Evolutionary conservation across 257 asterid species (phyloP), one percentile per base, ranked within the genome.

Genomic region (Gynochthodes officinalis): DNA sequence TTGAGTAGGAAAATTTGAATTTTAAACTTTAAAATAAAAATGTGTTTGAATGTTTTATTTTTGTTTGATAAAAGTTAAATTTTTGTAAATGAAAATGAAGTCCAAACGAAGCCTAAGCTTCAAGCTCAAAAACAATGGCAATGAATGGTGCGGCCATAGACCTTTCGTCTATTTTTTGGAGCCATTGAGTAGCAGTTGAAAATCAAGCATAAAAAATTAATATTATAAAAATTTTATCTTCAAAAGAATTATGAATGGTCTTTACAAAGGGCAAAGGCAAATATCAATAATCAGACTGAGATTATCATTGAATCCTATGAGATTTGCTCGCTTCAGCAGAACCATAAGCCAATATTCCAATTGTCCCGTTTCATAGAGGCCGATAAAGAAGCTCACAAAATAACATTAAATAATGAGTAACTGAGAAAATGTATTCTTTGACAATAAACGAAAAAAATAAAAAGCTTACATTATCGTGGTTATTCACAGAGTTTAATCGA

Each of bases 401-500:
- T 53, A 13, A 8, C 32, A 54, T 23, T n/a, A 11, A 1, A 1
- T 23, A n/a, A 54, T 5, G 15, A 54, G 61, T 9, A 3, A 54
- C 61, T 27, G 39, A 12, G 19, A 46, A 46, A 18, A 14, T 14
- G 52, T 46, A 11, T 28, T 14, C 33, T 59, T 27, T 13, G 5
- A 59, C n/a, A 14, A 14, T 2, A 30, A 59, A 32, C 2, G 32
- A 16, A 16, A 4, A 6, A 23, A 48, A 2, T 12, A 28, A 28
- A 67, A 7, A 48, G 37, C 59, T 49, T 19, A 48, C 48, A 49
- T 18, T 68, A 18, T 68, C 61, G 43, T 48, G 61, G 60, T 32
- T 42, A 50, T 68, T 49, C 59, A 50, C 60, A 50, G 21, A 68
- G 59, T 46, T 16, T 48, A 46, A 19, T 49, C 61, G 72, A 68